phyloP scores from a whole-genome alignment of 148 eudicot genomes.

The Mesembryanthemum crystallinum region DNA sequence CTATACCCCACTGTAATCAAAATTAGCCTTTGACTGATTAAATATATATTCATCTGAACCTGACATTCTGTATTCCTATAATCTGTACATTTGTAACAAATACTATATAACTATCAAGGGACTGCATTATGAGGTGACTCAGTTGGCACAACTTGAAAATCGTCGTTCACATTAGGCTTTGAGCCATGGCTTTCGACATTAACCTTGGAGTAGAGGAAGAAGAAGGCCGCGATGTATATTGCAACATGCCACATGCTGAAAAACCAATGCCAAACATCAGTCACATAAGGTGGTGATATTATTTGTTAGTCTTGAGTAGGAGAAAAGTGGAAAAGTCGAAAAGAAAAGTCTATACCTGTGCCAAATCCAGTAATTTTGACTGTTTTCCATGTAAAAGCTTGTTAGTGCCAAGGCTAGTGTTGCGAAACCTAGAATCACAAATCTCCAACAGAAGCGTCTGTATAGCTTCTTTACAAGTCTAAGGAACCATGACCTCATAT shows the following conservation, averaged over 20 bases:
- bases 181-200: background rate
- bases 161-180: background rate
- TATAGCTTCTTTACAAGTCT: background rate
- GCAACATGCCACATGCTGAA: constrained; percentile 13
- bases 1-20: too few species aligned
- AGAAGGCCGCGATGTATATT: constrained; percentile 10
- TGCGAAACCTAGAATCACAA: background rate
- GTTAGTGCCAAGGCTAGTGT: background rate
- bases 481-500: background rate
- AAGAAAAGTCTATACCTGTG: background rate
- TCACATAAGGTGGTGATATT: background rate
- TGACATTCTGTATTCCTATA: background rate
- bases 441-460: background rate
- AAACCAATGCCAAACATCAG: background rate
- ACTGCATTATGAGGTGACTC: background rate
- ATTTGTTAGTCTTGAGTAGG: too few species aligned
- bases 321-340: too few species aligned
- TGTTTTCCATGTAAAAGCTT: background rate
- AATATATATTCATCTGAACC: background rate
- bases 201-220: constrained; percentile 10
- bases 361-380: constrained; percentile 1
- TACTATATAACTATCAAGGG: background rate
- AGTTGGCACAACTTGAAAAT: background rate
- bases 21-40: too few species aligned
- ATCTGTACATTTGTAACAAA: background rate